Conservation (phyloP, 208 protist genomes). For the Leishmania guyanensis region DNA sequence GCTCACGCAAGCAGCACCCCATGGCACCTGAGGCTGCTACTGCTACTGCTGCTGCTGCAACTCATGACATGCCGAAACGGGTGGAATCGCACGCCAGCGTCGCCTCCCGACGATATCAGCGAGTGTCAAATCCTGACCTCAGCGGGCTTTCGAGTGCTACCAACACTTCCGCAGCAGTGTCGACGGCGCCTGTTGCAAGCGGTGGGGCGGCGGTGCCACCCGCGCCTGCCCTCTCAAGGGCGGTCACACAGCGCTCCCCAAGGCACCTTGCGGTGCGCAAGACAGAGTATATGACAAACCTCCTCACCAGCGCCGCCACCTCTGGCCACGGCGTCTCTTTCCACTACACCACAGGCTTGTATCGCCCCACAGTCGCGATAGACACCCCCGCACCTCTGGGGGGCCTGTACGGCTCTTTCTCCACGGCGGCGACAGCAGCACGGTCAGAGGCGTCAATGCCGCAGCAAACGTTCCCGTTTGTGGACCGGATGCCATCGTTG, state of each 20-base stretch:
- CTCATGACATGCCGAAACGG: constrained; percentile 7
- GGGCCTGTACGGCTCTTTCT: background rate
- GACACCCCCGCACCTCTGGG: background rate
- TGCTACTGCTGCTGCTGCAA: background rate
- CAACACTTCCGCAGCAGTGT: background rate
- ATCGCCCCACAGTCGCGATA: background rate
- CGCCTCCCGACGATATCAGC: constrained; percentile 13
- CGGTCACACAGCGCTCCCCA: constrained; percentile 4
- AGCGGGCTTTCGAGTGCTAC: background rate
- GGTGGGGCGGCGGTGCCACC: background rate
- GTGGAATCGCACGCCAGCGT: constrained; percentile 8
- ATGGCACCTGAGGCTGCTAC: background rate
- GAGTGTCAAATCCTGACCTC: constrained; percentile 11
- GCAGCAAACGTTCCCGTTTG: constrained; percentile 58
- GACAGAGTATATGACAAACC: constrained; percentile 35
- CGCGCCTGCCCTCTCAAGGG: constrained; percentile 1
- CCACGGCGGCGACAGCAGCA: background rate
- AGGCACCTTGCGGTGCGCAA: constrained; percentile 21
- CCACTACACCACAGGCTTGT: constrained; percentile 22
- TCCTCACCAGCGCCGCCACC: constrained; percentile 27
- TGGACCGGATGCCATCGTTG: constrained; percentile 76
- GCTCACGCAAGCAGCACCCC: background rate
- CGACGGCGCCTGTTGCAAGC: background rate
- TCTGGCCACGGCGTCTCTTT: constrained; percentile 28
- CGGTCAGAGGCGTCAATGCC: background rate